Base-by-base conservation (phyloP, 495 filamentous ascomycete genomes). In the Glonium stellatum region DNA sequence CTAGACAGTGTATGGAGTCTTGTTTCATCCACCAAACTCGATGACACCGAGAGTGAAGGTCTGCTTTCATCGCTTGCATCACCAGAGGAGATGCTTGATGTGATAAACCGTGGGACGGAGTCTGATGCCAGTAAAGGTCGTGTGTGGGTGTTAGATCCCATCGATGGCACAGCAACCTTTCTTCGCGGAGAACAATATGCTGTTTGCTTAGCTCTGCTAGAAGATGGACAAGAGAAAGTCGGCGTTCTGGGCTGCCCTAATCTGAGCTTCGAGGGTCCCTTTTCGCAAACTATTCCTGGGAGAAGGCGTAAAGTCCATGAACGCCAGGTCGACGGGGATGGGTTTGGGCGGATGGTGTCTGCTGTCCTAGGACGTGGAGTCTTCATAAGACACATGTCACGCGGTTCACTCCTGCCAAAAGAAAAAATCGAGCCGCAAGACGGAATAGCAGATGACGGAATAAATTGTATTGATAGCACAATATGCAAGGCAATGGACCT, bases 151-250 rank as follows among this genome's bases (percentile, higher is more conserved):
- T 78, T 88, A 34, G 85, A 88, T 63, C 85, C 85, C 0, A 84
- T 88, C 48, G 85, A 88, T 60, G 85, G 85, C 22, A 88, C 85
- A 0, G 79, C 79, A 42, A 82, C 81, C 1, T 88, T 82, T 55
- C 77, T 88, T 4, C 71, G 69, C 6, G 78, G 79, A 47, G 74
- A 83, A 65, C 82, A 86, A 58, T 88, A 86, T 56, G 83, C 80
- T 1, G 82, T 83, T 9, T 82, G 78, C 42, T 76, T 85, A 10
- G 76, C 81, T 0, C 70, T 87, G 12, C 67, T 82, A 0, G 71
- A 73, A 11, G 69, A 80, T 35, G 75, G 74, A 0, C 55, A 71
- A 12, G 64, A 82, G 47, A 76, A 77, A 56, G 62, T 80, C 8
- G 77, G 74, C 0, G 76, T 83, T 3, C 58, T 83, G 42, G 81